Evolutionary conservation across 768 basidiomycete species (phyloP), one percentile per base, ranked within the genome.

Genomic region (Tulasnella sp.): DNA sequence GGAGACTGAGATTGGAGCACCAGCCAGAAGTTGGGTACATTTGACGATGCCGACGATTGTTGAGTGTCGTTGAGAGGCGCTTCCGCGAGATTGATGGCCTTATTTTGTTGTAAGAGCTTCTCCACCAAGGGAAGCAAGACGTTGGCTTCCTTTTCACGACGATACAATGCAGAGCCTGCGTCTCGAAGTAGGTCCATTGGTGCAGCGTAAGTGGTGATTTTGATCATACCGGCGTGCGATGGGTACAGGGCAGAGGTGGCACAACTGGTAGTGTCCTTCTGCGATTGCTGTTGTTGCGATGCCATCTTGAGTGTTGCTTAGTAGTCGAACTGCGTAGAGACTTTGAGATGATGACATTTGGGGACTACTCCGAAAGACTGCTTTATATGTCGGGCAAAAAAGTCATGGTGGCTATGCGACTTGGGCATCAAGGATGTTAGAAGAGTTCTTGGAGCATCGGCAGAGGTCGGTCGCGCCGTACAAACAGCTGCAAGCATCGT

Each of bases 71-170:
- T 5, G 51, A 8, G 51, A 49, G 22, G n/a, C 31, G 49, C 49
- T 49, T 9, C 21, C 22, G 29, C 52, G 42, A 7, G 31, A 11
- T 43, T 55, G 42, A 4, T 15, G 15, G 34, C 15, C 34, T 38
- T 38, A 5, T 48, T 48, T 29, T 48, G 46, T 22, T 48, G 46
- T 21, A 11, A 48, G 21, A 49, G 25, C 53, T 55, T 55, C 22
- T 43, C 24, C 11, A 49, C 11, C 1, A 48, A 44, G 0, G 76
- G 78, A 2, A 80, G 67, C 46, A 80, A 74, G 53, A 80, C 74
- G 59, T 81, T 80, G 30, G 77, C 74, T 44, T 73, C 68, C 15
- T 69, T 66, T 24, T 74, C 71, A 43, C 76, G 63, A 4, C 60
- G 63, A 10, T 67, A 60, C 15, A 82, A 68, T 2, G 69, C 68